Evolutionary conservation across 352 stramenopile genomes (phyloP).

Genomic region (Phytopythium chamaehyphon): DNA sequence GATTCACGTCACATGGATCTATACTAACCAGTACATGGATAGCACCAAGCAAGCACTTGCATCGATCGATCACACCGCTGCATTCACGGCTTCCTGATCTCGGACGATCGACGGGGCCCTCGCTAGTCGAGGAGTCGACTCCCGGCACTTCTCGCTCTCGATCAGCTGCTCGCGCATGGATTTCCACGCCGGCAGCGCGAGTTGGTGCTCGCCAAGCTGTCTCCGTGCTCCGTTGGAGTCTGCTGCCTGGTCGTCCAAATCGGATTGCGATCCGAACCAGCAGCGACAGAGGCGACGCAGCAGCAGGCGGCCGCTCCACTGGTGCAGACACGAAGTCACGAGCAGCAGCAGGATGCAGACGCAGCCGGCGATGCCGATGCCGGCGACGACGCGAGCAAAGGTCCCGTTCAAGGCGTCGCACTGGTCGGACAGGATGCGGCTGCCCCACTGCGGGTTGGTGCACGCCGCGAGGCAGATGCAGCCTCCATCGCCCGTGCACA

Average conservation of each 20-base stretch:
- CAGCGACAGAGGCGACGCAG: neutral
- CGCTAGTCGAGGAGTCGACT: neutral
- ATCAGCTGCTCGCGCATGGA: conserved; percentile 26
- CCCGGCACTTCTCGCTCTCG: conserved; percentile 15
- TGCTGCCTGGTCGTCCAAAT: neutral
- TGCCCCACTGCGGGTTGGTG: conserved; percentile 4
- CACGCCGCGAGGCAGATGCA: conserved; percentile 10
- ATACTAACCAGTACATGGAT: too few species aligned
- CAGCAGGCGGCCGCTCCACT: neutral
- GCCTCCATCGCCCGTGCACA: conserved; percentile 9
- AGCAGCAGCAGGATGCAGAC: conserved; percentile 1
- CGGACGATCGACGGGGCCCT: neutral
- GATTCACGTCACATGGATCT: too few species aligned
- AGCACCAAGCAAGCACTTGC: too few species aligned
- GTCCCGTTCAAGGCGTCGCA: neutral
- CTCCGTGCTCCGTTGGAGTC: neutral
- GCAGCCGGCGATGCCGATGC: conserved; percentile 1
- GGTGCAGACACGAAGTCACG: neutral
- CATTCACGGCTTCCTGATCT: too few species aligned
- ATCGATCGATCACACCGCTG: too few species aligned
- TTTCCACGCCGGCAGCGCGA: conserved; percentile 23
- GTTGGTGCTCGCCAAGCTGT: neutral
- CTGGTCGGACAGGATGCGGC: conserved; percentile 1
- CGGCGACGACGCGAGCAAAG: conserved; percentile 2
- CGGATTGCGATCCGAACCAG: neutral